Conservation (phyloP, 2,329 filamentous ascomycete genomes). For the Fusarium metavorans region DNA sequence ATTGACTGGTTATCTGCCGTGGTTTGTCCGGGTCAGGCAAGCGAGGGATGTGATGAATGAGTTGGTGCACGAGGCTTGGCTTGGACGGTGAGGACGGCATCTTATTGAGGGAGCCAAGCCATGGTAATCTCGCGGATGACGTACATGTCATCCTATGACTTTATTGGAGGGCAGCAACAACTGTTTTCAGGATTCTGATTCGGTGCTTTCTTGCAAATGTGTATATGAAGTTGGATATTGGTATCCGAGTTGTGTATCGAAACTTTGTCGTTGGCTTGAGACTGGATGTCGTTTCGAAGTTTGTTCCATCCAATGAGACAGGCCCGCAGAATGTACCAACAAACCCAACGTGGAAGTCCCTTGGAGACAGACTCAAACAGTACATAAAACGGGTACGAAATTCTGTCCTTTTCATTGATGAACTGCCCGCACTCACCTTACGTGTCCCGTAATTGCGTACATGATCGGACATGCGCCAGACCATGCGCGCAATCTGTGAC, state of each 20-base stretch:
- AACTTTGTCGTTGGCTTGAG: background rate
- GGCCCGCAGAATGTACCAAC: background rate
- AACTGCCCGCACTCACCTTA: background rate
- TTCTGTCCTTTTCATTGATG: background rate
- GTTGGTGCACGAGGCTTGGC: background rate
- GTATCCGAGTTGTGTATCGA: background rate
- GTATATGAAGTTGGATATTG: background rate
- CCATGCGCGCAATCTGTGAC: background rate
- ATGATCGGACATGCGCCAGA: background rate
- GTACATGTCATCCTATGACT: background rate
- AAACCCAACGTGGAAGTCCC: background rate
- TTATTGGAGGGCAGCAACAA: background rate
- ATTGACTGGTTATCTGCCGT: background rate
- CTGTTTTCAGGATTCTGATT: background rate
- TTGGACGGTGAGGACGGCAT: background rate
- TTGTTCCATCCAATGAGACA: background rate
- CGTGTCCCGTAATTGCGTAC: background rate
- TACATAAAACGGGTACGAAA: background rate
- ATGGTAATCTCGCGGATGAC: background rate
- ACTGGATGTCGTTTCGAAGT: background rate
- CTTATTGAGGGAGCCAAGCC: background rate
- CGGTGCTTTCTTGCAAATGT: background rate
- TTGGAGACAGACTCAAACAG: background rate
- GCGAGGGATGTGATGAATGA: background rate
- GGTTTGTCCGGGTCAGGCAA: slow-evolving; percentile 1